Base-by-base conservation (phyloP, 1,139 yeast species). In the Suhomyces atakaporum region DNA sequence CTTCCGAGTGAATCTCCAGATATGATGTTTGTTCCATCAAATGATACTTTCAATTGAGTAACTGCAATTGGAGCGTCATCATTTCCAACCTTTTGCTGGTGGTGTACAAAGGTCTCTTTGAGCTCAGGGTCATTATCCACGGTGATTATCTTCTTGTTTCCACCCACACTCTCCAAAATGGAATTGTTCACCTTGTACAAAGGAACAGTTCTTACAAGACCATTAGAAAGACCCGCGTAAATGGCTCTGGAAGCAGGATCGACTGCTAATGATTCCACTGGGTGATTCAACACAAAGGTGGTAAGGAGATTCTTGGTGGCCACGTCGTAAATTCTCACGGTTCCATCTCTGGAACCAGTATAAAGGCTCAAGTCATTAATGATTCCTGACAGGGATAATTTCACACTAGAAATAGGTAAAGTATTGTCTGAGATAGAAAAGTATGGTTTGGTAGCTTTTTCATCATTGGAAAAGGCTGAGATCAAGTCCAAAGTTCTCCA, bases 191-290 rank as follows among this genome's bases (percentile, higher is more conserved):
- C 63, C 15, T 60, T 60, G 59, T 79, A 86, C 38, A 86, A 58
- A 11, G 81, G 76, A 9, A 86, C 69, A 16, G 66, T 58, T 46
- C 84, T 68, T 27, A 87, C 75, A 13, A 62, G 53, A 10, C 97
- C 97, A 43, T 78, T 72, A 2, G 62, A 53, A 21, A 84, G 62
- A 2, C 96, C 97, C 3, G 75, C 79, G 56, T 85, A 92, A 1
- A 85, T 44, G 1, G 80, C 74, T 47, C 97, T 70, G 50, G 82
- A 88, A 1, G 92, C 87, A 1, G 95, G 90, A 56, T 92, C 98
- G n/a, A 77, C 63, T 0, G 80, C 72, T 12, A 92, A 44, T 14
- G 84, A 66, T 15, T 75, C 73, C 8, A 86, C 73, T 0, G 84
- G 72, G 18, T 61, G 55, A 2, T 83, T 77, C 25, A 84, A 62